Conservation (phyloP, 2,329 filamentous ascomycete species). For the Geosmithia flava region DNA sequence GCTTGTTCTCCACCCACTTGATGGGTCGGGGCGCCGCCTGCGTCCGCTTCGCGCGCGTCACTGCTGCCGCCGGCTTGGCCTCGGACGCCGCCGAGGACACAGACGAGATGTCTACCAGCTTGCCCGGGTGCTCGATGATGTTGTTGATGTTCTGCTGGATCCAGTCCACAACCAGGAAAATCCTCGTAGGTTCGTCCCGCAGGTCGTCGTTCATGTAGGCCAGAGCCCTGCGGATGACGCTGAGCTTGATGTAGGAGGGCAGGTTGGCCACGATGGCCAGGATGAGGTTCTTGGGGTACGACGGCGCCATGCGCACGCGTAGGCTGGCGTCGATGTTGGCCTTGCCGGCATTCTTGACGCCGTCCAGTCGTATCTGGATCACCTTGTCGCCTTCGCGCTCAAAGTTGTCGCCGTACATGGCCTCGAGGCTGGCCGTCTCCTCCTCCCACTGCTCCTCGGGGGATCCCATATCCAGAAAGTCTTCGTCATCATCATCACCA, state of each 20-base stretch:
- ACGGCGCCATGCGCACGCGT: conserved; percentile 58
- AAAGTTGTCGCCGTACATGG: conserved; percentile 73
- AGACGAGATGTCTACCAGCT: conserved; percentile 70
- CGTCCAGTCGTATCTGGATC: conserved; percentile 58
- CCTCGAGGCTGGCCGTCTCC: conserved; percentile 71
- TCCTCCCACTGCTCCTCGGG: conserved; percentile 67
- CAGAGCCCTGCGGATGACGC: conserved; percentile 68
- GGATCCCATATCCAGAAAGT: conserved; percentile 33
- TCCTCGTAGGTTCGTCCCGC: conserved; percentile 73
- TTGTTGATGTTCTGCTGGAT: conserved; percentile 69
- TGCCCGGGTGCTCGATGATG: conserved; percentile 79
- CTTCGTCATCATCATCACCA: conserved; percentile 25
- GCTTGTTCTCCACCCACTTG: conserved; percentile 46
- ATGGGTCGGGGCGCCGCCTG: conserved; percentile 45
- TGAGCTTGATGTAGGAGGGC: conserved; percentile 87
- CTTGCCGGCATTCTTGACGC: conserved; percentile 33
- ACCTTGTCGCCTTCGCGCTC: conserved; percentile 44
- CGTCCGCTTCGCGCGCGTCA: conserved; percentile 14
- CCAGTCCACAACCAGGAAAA: conserved; percentile 87
- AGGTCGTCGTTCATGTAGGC: conserved; percentile 58
- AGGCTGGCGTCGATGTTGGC: conserved; percentile 30
- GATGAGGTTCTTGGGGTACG: conserved; percentile 62
- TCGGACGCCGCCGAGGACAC: conserved; percentile 58
- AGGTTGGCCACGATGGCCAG: conserved; percentile 59
- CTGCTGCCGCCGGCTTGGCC: conserved; percentile 19